Evolutionary conservation across 2,329 filamentous ascomycete species (phyloP).

Genomic region (Sporothrix pallida): DNA sequence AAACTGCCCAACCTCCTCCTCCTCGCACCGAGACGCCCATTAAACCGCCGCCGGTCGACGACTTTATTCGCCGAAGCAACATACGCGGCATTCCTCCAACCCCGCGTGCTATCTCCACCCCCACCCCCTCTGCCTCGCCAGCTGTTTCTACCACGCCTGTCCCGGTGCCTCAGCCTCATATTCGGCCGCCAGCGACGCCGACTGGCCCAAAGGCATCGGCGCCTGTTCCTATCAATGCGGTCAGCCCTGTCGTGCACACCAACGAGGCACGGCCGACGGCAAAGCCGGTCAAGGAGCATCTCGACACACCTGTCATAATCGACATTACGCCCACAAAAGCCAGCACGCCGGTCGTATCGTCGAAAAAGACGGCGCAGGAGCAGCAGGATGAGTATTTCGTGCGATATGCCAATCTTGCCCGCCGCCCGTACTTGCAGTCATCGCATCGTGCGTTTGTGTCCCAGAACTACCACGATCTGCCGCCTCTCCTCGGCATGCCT

Average conservation of each 20-base stretch:
- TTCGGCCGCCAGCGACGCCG: background rate
- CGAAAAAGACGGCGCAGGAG: background rate
- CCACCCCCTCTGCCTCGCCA: too few species aligned
- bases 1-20: too few species aligned
- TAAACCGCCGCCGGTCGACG: too few species aligned
- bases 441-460: constrained; percentile 37
- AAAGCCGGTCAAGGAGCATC: background rate
- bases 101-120: too few species aligned
- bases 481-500: background rate
- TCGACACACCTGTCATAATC: background rate
- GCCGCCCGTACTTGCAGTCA: constrained; percentile 41
- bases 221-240: background rate
- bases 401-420: constrained; percentile 7
- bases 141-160: too few species aligned
- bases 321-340: background rate
- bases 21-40: too few species aligned
- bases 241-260: background rate
- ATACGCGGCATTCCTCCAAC: too few species aligned
- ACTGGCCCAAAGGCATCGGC: background rate
- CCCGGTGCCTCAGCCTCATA: too few species aligned
- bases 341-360: background rate
- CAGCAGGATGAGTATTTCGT: background rate
- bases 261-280: background rate
- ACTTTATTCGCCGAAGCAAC: too few species aligned
- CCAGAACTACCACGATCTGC: constrained; percentile 35